Base-by-base conservation (phyloP, 495 filamentous ascomycete species). In the Podospora conica region DNA sequence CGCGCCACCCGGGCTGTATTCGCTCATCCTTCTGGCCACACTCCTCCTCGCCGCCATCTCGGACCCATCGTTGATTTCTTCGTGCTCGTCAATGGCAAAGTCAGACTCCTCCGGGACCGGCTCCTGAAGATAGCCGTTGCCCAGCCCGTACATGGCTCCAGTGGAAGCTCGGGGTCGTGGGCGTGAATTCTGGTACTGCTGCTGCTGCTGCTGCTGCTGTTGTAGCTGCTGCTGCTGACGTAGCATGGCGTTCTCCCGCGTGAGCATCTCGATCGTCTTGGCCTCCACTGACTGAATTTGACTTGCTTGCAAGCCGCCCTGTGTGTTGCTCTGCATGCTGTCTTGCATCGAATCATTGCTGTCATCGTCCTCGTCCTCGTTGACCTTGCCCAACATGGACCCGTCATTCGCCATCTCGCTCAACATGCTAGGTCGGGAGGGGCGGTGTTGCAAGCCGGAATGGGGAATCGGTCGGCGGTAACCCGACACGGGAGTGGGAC, bases 351-450 rank as follows among this genome's bases (percentile, higher is more conserved):
- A 90, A 9, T 85, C 87, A 64, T 83, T 85, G 20, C 84, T 83
- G 67, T 86, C 90, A 56, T 84, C 83, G 63, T 91, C 90, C 55
- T 91, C 87, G 56, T 93, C 92, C 74, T 96, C 91, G 53, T 88
- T 88, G 55, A 96, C 84, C 60, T 91, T 92, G 23, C 88, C 88
- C 11, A 96, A 81, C 71, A 87, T 86, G 9, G 79, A 82, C 27
- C 86, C 83, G 68, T 92, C 90, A 65, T 85, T 88, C 25, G 88
- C 86, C 76, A 91, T 83, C 71, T 93, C 91, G 64, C 90, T 91
- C 22, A 95, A 80, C 77, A 96, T 87, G 74, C 92, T 96, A 53
- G 91, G 91, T 56, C 92, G 86, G 12, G 93, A 96, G 1, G 91
- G 88, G 56, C 93, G 86, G 69, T 93, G 90, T 70, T 94, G 88